These are phyloP conservation scores for Diplodia seriata DNA, from an alignment of 2,329 filamentous ascomycete genomes.

Conservation along the genomic window DNA sequence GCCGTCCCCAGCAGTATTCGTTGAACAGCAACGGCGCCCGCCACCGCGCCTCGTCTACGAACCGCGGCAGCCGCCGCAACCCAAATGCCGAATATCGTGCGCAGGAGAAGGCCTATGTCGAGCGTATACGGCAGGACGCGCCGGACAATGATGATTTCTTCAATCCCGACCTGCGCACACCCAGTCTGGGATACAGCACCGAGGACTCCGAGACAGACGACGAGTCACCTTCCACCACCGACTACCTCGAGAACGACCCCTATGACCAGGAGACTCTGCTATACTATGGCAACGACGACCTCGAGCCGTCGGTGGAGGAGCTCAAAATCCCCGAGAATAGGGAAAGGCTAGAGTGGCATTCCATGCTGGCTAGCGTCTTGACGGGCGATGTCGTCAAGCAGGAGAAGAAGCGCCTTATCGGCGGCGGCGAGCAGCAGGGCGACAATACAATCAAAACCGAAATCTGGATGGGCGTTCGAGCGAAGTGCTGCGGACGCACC, in stretches of 20 bases:
- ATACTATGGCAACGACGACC: slow-evolving; percentile 88
- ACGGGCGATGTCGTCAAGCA: slow-evolving; percentile 97
- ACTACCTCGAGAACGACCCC: slow-evolving; percentile 79
- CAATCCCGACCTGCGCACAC: slow-evolving; percentile 69
- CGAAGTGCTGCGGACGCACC: slow-evolving; percentile 82
- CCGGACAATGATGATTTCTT: slow-evolving; percentile 71
- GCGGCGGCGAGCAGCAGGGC: slow-evolving; percentile 75
- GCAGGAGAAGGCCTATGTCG: slow-evolving; percentile 94
- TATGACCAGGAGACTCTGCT: slow-evolving; percentile 93
- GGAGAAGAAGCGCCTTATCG: slow-evolving; percentile 94
- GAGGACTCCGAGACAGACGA: slow-evolving; percentile 85
- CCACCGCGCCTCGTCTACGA: slow-evolving; percentile 64
- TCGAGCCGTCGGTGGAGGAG: slow-evolving; percentile 88
- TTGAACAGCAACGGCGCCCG: slow-evolving; percentile 53
- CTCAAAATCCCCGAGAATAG: slow-evolving; percentile 85
- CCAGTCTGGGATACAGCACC: slow-evolving; percentile 69
- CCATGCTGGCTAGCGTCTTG: slow-evolving; percentile 93
- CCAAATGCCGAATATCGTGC: slow-evolving; percentile 77
- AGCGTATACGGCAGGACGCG: slow-evolving; percentile 83
- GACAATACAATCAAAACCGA: slow-evolving; percentile 71
- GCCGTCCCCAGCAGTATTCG: slow-evolving; percentile 57
- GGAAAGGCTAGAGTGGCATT: slow-evolving; percentile 95
- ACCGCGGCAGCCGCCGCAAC: slow-evolving; percentile 61
- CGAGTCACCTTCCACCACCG: slow-evolving; percentile 85
- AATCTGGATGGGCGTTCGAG: slow-evolving; percentile 87